Evolutionary conservation across 176 grass and related monocot species (phyloP), one percentile per base, ranked within the genome.

Genomic region (Cenchrus americanus): DNA sequence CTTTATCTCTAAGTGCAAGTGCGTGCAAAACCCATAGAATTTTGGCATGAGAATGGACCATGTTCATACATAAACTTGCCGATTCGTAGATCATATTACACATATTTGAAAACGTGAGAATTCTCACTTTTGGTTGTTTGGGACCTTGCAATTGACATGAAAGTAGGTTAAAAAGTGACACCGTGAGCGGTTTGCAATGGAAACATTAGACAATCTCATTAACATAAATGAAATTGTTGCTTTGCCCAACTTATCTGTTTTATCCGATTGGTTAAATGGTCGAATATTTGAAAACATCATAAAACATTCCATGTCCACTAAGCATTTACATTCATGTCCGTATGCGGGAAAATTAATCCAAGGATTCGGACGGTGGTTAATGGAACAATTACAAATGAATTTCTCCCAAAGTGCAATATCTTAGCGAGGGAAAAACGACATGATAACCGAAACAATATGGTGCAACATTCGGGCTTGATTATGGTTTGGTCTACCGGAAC

Each of bases 401-500:
- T 99, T 69, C 93, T 99, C 42, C 96, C 93, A 37, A 59, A 85
- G 60, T 99, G 96, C 62, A 93, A 96, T 82, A 88, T 99, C 87
- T 90, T 96, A 81, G 91, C 91, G n/a, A 62, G 93, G 96, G 75
- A 94, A 90, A 70, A 75, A 71, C 12, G 86, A 88, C 85, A 92
- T 96, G 91, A 81, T 94, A 53, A 96, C 93, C 81, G 91, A 99
- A 99, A 80, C 93, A 96, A 83, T 96, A 96, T 76, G 93, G 96
- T 69, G 96, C 93, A 69, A 99, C 73, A 59, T 99, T 96, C 85
- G 96, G 26, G 87, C 91, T 99, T 58, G 91, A 99, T 89, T 99
- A 96, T 67, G 73, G 96, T 73, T 92, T 92, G 60, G 96, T 99
- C 75, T 99, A 99, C 76, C 96, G 96, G 96, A 99, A 99, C 83